Conservation (phyloP, 331 rosid genomes). For the Quercus phellos region DNA sequence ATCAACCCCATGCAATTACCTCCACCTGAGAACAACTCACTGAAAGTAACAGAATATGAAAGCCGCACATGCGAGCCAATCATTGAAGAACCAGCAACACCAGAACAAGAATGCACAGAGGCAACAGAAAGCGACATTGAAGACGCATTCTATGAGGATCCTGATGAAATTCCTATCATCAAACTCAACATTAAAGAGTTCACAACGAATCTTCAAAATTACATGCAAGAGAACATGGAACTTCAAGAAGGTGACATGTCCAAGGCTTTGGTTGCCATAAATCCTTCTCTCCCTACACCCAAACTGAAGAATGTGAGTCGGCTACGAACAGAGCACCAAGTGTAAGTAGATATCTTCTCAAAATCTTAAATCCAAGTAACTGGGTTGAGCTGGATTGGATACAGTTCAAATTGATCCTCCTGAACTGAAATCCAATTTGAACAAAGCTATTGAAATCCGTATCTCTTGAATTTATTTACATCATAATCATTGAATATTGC, state of each 20-base stretch:
- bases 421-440: not conserved
- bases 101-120: slow-evolving; percentile 57
- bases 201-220: slow-evolving; percentile 30
- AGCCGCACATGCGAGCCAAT: slow-evolving; percentile 63
- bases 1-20: slow-evolving; percentile 42
- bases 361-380: not conserved
- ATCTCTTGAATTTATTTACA: not conserved
- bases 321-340: slow-evolving; percentile 94
- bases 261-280: slow-evolving; percentile 73
- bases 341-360: slow-evolving; percentile 48
- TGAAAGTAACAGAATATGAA: slow-evolving; percentile 22
- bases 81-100: slow-evolving; percentile 85
- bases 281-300: slow-evolving; percentile 56
- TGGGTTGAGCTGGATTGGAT: not conserved
- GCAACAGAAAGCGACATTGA: slow-evolving; percentile 66
- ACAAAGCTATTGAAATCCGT: not conserved
- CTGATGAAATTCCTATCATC: slow-evolving; percentile 61
- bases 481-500: slow-evolving; percentile 1
- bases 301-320: slow-evolving; percentile 77
- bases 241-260: slow-evolving; percentile 63
- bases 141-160: slow-evolving; percentile 55
- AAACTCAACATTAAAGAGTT: slow-evolving; percentile 42
- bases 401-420: not conserved
- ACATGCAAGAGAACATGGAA: slow-evolving; percentile 47
- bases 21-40: slow-evolving; percentile 36